Evolutionary conservation across 768 basidiomycete species (phyloP).

Genomic region (Boletus sensibilis): DNA sequence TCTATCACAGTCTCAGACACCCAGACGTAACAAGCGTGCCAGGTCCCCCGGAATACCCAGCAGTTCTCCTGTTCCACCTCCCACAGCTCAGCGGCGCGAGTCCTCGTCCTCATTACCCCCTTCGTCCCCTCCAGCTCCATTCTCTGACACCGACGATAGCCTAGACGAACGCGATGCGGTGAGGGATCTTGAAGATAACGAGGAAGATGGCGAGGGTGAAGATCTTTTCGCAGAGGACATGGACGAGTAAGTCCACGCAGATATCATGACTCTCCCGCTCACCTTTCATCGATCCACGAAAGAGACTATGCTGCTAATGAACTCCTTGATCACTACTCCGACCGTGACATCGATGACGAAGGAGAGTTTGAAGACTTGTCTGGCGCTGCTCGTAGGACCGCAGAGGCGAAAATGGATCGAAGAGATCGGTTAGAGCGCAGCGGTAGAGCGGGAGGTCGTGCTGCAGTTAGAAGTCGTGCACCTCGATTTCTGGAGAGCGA

Average conservation of each 20-base stretch:
- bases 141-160: slow-evolving; percentile 86
- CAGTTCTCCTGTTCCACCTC: slow-evolving; percentile 44
- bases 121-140: slow-evolving; percentile 78
- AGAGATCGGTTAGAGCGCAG: slow-evolving; percentile 75
- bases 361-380: slow-evolving; percentile 66
- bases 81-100: slow-evolving; percentile 49
- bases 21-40: slow-evolving; percentile 61
- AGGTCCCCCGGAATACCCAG: slow-evolving; percentile 52
- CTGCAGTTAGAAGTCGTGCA: slow-evolving; percentile 74
- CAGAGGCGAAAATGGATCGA: slow-evolving; percentile 84
- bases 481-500: slow-evolving; percentile 88
- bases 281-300: slow-evolving; percentile 3
- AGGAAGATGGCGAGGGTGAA: slow-evolving; percentile 83
- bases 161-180: slow-evolving; percentile 69
- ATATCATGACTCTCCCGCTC: slow-evolving; percentile 6
- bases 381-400: slow-evolving; percentile 70
- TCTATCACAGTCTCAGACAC: slow-evolving; percentile 37
- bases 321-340: slow-evolving; percentile 82
- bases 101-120: slow-evolving; percentile 80
- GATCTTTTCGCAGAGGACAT: slow-evolving; percentile 87
- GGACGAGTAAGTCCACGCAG: slow-evolving; percentile 54
- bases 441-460: slow-evolving; percentile 68
- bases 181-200: slow-evolving; percentile 63
- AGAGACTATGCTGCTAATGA: slow-evolving; percentile 88
- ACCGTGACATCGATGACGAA: slow-evolving; percentile 83